Evolutionary conservation across 257 asterid genomes (phyloP).

Genomic region (Cinchona pubescens): DNA sequence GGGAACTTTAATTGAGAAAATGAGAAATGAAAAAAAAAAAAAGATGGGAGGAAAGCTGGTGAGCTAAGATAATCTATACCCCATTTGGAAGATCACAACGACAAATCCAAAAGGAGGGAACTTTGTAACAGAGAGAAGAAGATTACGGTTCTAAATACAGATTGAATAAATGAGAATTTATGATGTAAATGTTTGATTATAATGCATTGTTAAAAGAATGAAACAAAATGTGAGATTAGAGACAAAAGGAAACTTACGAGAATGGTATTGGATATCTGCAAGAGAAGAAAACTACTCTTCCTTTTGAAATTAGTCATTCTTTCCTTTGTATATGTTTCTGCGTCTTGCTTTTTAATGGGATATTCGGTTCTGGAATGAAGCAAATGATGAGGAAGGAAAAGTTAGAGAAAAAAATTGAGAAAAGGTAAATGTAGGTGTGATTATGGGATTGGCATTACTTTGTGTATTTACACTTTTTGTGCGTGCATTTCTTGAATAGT

Average conservation of each 20-base stretch:
- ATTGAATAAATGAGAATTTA: neutral
- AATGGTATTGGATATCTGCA: slow-evolving; percentile 42
- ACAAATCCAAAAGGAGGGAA: neutral
- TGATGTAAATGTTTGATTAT: neutral
- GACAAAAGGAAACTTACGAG: slow-evolving; percentile 48
- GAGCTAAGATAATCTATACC: neutral
- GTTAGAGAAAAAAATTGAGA: too few relatives aligned
- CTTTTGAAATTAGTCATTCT: slow-evolving; percentile 32
- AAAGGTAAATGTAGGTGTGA: neutral
- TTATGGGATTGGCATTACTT: neutral
- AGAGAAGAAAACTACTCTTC: slow-evolving; percentile 40
- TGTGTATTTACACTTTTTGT: too few relatives aligned
- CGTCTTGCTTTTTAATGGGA: slow-evolving; percentile 6
- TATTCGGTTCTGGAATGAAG: neutral
- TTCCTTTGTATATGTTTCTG: slow-evolving; percentile 26
- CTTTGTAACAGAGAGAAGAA: neutral
- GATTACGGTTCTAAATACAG: neutral
- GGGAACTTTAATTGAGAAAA: neutral
- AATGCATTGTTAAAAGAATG: slow-evolving; percentile 6
- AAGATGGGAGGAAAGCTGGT: neutral
- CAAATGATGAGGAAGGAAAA: slow-evolving; percentile 3
- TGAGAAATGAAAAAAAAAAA: neutral
- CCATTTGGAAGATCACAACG: neutral
- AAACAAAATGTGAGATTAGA: slow-evolving; percentile 20
- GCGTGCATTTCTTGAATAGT: too few relatives aligned